phyloP scores from a whole-genome alignment of 768 basidiomycete genomes.

The Boletus rex-veris region DNA sequence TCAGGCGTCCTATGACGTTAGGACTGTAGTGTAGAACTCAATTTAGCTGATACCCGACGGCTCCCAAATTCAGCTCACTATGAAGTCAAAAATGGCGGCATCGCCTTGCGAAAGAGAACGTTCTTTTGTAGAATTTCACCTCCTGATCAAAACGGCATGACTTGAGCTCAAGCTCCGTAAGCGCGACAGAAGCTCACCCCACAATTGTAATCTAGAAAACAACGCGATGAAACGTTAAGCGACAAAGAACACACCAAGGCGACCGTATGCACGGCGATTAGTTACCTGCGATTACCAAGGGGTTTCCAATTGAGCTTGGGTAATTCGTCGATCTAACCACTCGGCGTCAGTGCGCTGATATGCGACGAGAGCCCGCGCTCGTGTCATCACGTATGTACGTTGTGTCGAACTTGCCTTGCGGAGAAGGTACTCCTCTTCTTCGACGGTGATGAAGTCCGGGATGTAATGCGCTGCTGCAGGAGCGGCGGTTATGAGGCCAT shows the following conservation, averaged over 20 bases:
- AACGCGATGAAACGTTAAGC: background rate
- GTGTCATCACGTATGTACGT: background rate
- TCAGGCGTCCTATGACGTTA: slow-evolving; percentile 68
- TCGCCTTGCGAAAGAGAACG: slow-evolving; percentile 58
- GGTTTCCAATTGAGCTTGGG: slow-evolving; percentile 84
- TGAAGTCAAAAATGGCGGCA: slow-evolving; percentile 67
- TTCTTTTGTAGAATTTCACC: slow-evolving; percentile 74
- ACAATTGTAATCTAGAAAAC: slow-evolving; percentile 59
- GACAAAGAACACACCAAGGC: background rate
- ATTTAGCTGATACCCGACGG: slow-evolving; percentile 4
- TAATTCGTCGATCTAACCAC: slow-evolving; percentile 63
- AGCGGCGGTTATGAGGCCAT: slow-evolving; percentile 24
- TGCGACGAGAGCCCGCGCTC: background rate
- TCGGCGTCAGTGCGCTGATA: slow-evolving; percentile 16
- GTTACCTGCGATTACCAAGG: slow-evolving; percentile 26
- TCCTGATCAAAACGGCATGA: slow-evolving; percentile 37
- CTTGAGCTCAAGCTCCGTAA: background rate
- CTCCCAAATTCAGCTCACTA: slow-evolving; percentile 46
- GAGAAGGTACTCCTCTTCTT: slow-evolving; percentile 75
- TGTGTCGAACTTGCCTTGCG: slow-evolving; percentile 54
- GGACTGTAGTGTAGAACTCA: slow-evolving; percentile 50
- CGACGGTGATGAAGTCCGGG: slow-evolving; percentile 69
- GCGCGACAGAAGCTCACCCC: slow-evolving; percentile 46
- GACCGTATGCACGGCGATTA: slow-evolving; percentile 2
- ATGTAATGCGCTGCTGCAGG: slow-evolving; percentile 57